Conservation (phyloP, 1,284 basidiomycete genomes). For the Nidula niveotomentosa region DNA sequence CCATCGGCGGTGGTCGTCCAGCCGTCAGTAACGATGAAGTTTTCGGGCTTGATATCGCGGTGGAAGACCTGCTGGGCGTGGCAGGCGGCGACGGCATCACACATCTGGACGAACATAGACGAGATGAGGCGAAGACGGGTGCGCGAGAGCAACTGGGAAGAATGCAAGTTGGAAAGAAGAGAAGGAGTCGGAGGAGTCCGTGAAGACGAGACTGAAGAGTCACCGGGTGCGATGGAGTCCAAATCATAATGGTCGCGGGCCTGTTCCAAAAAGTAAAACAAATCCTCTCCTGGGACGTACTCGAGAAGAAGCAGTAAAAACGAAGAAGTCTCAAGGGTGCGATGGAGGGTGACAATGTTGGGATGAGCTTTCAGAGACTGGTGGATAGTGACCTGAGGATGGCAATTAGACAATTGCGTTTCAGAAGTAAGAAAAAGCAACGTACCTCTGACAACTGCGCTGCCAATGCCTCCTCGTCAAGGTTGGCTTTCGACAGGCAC, state of each 20-base stretch:
- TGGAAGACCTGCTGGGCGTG: conserved; percentile 93
- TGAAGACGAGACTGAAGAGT: conserved; percentile 49
- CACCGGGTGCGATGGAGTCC: conserved; percentile 37
- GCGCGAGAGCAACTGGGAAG: conserved; percentile 81
- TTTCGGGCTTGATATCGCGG: conserved; percentile 98
- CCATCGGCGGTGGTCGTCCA: conserved; percentile 54
- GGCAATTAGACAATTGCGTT: conserved; percentile 10
- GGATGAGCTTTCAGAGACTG: conserved; percentile 90
- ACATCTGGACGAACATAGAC: conserved; percentile 98
- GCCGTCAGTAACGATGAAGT: conserved; percentile 90
- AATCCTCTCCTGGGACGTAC: conserved; percentile 95
- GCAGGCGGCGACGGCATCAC: conserved; percentile 95
- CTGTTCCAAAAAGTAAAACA: conserved; percentile 97
- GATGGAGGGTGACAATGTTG: conserved; percentile 95
- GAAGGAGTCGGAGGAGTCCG: conserved; percentile 93
- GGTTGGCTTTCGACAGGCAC: conserved; percentile 91
- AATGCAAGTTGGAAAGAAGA: conserved; percentile 86
- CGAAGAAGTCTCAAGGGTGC: conserved; percentile 67
- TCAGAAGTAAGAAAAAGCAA: conserved; percentile 11
- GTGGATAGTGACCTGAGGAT: conserved; percentile 82
- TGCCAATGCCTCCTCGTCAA: conserved; percentile 82
- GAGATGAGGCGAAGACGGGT: conserved; percentile 90
- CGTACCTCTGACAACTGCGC: conserved; percentile 87
- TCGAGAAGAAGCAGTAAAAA: conserved; percentile 56
- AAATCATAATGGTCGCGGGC: conserved; percentile 81